Evolutionary conservation across 192 early-diverging fungal genomes (phyloP).

Genomic region (Coemansia sp.): DNA sequence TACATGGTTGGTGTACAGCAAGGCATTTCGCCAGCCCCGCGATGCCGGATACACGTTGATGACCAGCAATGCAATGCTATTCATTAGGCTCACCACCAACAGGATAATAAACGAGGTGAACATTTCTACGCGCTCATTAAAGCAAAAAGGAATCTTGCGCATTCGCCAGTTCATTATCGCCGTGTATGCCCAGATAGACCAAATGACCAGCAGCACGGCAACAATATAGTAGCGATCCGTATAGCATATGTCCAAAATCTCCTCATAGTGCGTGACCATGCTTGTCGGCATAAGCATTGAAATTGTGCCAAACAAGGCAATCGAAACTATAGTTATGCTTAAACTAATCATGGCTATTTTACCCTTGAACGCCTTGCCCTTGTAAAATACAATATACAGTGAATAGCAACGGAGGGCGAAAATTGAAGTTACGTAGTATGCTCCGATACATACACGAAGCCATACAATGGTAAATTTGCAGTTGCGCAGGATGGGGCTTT

Average conservation of each 20-base stretch:
- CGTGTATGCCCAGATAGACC: constrained; percentile 26
- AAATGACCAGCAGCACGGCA: constrained; percentile 18
- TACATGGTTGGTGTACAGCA: constrained; percentile 37
- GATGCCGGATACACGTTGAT: constrained; percentile 33
- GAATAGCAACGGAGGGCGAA: constrained; percentile 44
- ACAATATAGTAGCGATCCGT: constrained; percentile 11
- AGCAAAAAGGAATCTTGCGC: constrained; percentile 42
- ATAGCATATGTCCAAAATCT: constrained; percentile 36
- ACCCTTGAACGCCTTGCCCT: constrained; percentile 30
- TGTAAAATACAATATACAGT: constrained; percentile 38
- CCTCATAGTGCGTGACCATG: constrained; percentile 33
- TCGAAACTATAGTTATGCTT: constrained; percentile 6
- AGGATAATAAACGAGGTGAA: constrained; percentile 16
- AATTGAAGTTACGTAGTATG: constrained; percentile 26
- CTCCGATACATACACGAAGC: constrained; percentile 33
- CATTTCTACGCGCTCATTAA: constrained; percentile 36
- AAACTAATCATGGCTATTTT: constrained; percentile 8
- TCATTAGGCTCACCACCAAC: constrained; percentile 23
- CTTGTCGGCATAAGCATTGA: constrained; percentile 21
- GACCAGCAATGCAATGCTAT: constrained; percentile 26
- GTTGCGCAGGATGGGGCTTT: constrained; percentile 21
- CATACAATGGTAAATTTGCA: constrained; percentile 40
- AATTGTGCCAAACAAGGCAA: constrained; percentile 29
- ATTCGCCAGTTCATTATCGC: constrained; percentile 35
- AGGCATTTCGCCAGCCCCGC: constrained; percentile 28